Percentiles rank a stretch among this genome's conserved stretches.
phyloP scores from a whole-genome alignment of 176 grass and related monocot genomes.

The Aegilops sharonensis region DNA sequence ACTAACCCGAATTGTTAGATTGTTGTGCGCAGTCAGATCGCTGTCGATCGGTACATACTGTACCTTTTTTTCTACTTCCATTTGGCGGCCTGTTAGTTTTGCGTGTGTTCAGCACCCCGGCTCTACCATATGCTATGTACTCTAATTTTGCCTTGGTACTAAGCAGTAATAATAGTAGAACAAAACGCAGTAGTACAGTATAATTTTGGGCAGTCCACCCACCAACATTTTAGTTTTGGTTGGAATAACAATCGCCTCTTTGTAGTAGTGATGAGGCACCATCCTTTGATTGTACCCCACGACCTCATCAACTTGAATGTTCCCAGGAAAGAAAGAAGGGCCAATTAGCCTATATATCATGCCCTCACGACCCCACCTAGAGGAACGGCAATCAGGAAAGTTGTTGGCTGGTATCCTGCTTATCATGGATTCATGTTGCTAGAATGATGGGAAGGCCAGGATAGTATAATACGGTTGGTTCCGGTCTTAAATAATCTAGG shows the following conservation, averaged over 20 bases:
- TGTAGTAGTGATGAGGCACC: neutral
- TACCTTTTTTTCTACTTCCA: neutral
- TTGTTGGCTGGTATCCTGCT: neutral
- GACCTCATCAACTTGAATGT: neutral
- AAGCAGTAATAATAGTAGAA: no score
- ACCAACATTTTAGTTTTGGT: neutral
- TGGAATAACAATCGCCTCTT: neutral
- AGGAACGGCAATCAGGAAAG: neutral
- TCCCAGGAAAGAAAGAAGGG: neutral
- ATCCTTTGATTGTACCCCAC: neutral
- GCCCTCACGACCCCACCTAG: neutral
- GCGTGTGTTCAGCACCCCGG: neutral
- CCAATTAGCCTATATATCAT: neutral
- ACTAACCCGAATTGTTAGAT: neutral
- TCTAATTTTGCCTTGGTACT: neutral
- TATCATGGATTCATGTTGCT: neutral
- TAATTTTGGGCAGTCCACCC: neutral
- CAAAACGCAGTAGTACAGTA: neutral
- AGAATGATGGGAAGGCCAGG: neutral
- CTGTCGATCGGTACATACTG: neutral
- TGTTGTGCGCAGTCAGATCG: neutral
- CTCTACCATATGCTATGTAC: neutral
- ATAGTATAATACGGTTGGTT: neutral
- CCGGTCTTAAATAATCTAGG: neutral
- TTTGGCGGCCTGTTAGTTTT: conserved; percentile 1